Evolutionary conservation across 441 rosid genomes (phyloP), one percentile per base, ranked within the genome.

Genomic region (Bruguiera hainesii): DNA sequence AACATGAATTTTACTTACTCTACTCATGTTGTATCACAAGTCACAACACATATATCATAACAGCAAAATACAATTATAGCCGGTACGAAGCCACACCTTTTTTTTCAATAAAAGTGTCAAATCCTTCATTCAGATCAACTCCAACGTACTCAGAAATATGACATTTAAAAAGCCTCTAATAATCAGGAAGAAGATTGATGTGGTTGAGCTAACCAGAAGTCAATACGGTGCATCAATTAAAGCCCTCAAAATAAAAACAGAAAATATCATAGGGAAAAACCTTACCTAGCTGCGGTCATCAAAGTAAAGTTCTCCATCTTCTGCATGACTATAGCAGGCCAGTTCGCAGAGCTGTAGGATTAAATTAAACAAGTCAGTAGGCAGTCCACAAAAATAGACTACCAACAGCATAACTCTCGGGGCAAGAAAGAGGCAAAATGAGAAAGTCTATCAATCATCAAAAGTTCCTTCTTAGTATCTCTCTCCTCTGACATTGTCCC

Each of bases 101-200:
- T 72, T 94, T 94, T 72, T 79, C 89, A 69, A 70, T 78, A 79
- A 83, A 94, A 56, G 98, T 91, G 71, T 94, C 94, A 49, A 80
- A 94, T 65, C 99, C 98, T 79, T 89, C 85, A 77, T 94, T 89
- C 64, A 94, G 82, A 82, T 94, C 96, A 60, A 97, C 90, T 76
- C 97, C 98, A 77, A 87, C 67, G 33, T 94, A 97, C 80, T 91
- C 92, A 60, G 83, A 73, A 71, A 94, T 75, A 63, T 66, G 81
- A 71, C 88, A 96, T 77, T 86, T 89, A 78, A 94, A 91, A 66
- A 85, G 97, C 81, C 99, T 91, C 99, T 94, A 79, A 48, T 60
- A 74, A 58, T 49, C 62, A 46, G 49, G 60, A 75, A 66, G 65
- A 55, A 67, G 59, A 60, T 37, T 64, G 21, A 57, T n/a, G 3